Evolutionary conservation across 306 rosid genomes (phyloP).

Genomic region (Purshia tridentata): DNA sequence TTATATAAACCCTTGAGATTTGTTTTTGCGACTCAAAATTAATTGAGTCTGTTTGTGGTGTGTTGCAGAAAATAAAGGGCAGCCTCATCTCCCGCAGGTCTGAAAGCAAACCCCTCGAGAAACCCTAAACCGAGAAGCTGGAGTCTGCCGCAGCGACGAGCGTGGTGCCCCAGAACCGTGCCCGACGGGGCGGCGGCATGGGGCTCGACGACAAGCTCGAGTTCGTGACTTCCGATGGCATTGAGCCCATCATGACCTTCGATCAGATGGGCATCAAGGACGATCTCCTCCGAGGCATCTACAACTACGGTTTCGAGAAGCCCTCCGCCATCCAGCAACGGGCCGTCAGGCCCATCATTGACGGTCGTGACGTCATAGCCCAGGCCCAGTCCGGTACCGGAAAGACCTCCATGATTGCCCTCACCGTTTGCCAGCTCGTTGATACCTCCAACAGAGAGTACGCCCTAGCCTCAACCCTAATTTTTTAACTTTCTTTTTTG

Average conservation of each 20-base stretch:
- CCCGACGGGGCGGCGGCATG: slow-evolving; percentile 39
- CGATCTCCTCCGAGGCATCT: slow-evolving; percentile 85
- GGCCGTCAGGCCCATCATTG: slow-evolving; percentile 86
- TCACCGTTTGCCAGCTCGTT: slow-evolving; percentile 85
- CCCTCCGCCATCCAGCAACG: slow-evolving; percentile 98
- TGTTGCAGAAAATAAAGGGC: too few species aligned
- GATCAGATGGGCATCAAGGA: slow-evolving; percentile 94
- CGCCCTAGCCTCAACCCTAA: slow-evolving; percentile 21
- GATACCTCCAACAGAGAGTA: slow-evolving; percentile 82
- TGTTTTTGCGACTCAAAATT: too few species aligned
- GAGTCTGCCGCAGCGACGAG: slow-evolving; percentile 36
- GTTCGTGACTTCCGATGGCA: slow-evolving; percentile 81
- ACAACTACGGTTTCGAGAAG: slow-evolving; percentile 88
- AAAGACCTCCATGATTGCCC: slow-evolving; percentile 95
- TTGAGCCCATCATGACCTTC: slow-evolving; percentile 75
- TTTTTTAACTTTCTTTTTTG: neutral
- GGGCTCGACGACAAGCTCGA: slow-evolving; percentile 67
- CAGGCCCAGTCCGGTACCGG: slow-evolving; percentile 99
- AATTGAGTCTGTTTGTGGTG: too few species aligned
- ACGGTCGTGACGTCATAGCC: slow-evolving; percentile 94
- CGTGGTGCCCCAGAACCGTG: slow-evolving; percentile 68
- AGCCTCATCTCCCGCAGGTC: too few species aligned
- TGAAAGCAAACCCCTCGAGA: too few species aligned
- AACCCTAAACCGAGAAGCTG: neutral
- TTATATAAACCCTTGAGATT: too few species aligned